Base-by-base conservation (phyloP, 179 eudicot genomes). In the Beta lomatogona region DNA sequence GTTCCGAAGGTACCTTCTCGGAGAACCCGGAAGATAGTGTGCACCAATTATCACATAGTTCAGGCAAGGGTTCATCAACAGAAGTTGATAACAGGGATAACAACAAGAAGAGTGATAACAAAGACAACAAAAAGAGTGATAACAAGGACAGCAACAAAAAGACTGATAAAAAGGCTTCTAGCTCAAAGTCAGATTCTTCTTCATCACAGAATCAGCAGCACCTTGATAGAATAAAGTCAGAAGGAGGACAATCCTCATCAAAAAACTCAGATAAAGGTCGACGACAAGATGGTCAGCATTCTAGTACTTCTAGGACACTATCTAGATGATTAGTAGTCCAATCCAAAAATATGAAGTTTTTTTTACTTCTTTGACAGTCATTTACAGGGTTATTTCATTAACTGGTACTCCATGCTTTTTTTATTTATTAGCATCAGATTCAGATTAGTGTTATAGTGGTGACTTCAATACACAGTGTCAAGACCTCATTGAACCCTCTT, bases 191-290 rank as follows among this genome's bases (percentile, higher is more conserved):
- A 22, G 86, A 79, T 44, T 21, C 76, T 77, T 65, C 83, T 13
- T 59, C 64, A 8, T 31, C 65, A 48, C 82, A 82, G 57, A 82
- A 72, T 80, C 68, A 76, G 60, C 84, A 85, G 70, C 82, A 70
- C 64, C 77, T 86, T 16, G 87, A 89, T 53, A 46, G 86, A 76
- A 79, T 86, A 60, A 92, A 88, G 76, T 84, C 92, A 19, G 92
- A 89, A 70, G 88, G 89, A 81, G 74, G 28, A 4, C 84, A 87
- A 80, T 80, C 89, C 2, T 83, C 88, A 73, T 79, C 85, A 21
- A 77, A 54, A 77, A 79, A 81, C 12, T 75, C 58, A 15, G 91
- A 91, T 4, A 93, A 91, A 83, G 87, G 82, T 78, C 86, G 81
- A 74, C 58, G 75, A 53, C 81, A 82, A 74, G 88, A 87, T 65